Evolutionary conservation across 73 alveolate genomes (phyloP).

Genomic region (Uronychia binucleata): DNA sequence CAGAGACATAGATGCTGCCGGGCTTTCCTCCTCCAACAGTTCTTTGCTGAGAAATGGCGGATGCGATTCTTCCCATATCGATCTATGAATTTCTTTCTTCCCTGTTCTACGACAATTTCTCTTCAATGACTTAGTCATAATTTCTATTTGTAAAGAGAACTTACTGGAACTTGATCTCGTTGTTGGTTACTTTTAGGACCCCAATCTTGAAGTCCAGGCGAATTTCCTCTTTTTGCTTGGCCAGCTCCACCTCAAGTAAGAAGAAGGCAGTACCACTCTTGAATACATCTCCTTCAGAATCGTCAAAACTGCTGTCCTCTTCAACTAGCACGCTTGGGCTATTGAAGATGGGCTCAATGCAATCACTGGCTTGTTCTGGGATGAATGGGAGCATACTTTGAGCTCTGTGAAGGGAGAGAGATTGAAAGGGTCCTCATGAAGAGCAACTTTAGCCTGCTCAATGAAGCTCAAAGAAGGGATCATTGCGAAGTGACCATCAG

Average conservation of each 20-base stretch:
- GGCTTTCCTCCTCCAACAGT: not conserved
- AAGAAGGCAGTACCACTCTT: not conserved
- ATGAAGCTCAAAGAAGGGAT: constrained; percentile 19
- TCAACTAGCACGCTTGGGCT: not conserved
- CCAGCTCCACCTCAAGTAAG: not conserved
- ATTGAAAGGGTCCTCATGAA: not conserved
- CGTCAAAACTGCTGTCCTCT: not conserved
- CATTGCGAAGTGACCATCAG: not conserved
- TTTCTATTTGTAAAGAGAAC: not conserved
- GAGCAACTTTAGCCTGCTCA: constrained; percentile 2
- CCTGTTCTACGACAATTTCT: not conserved
- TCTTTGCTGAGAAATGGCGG: not conserved
- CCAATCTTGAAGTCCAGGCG: not conserved
- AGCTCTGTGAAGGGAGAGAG: not conserved
- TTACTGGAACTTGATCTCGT: not conserved
- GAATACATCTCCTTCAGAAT: not conserved
- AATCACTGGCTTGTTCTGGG: not conserved
- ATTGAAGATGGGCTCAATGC: not conserved
- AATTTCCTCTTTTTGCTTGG: not conserved
- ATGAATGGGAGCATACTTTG: not conserved
- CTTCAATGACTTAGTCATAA: not conserved
- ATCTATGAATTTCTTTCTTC: not conserved
- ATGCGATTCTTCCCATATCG: not conserved
- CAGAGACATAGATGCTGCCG: not conserved
- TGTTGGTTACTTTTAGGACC: not conserved